These are phyloP conservation scores for Musa acuminata DNA, from an alignment of 176 grass and related monocot species.

Conservation along the genomic window DNA sequence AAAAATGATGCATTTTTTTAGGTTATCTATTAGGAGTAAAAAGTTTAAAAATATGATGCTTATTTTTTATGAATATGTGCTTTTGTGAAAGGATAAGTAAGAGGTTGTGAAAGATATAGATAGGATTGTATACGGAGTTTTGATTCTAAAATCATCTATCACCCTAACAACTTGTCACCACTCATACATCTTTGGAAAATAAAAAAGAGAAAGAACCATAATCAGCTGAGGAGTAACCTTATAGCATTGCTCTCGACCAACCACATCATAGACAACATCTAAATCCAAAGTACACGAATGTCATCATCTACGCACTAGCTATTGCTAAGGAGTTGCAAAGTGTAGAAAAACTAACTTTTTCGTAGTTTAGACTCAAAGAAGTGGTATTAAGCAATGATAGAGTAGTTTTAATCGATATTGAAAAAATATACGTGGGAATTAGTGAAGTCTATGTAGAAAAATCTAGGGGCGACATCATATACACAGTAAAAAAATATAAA, in stretches of 20 bases:
- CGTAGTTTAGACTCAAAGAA: fast-evolving
- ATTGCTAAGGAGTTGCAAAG: fast-evolving
- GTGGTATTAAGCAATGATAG: neutral
- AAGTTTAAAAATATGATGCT: neutral
- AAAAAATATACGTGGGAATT: neutral
- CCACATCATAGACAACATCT: neutral
- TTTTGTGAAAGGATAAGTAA: neutral
- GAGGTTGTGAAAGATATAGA: neutral
- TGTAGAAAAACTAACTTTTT: neutral
- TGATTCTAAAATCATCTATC: no score
- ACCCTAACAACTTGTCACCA: no score
- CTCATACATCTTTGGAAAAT: no score
- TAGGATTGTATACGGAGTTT: no score
- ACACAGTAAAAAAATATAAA: no score
- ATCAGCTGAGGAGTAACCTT: neutral
- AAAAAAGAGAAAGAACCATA: no score
- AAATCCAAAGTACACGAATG: neutral
- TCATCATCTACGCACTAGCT: neutral
- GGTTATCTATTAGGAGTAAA: neutral
- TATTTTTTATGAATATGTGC: neutral
- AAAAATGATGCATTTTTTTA: neutral
- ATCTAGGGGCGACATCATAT: no score
- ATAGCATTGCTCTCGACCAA: neutral
- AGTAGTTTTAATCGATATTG: neutral
- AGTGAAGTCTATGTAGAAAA: fast-evolving